These are phyloP conservation scores for Zasmidium citrigriseum DNA, from an alignment of 2,329 filamentous ascomycete species.

Conservation along the genomic window DNA sequence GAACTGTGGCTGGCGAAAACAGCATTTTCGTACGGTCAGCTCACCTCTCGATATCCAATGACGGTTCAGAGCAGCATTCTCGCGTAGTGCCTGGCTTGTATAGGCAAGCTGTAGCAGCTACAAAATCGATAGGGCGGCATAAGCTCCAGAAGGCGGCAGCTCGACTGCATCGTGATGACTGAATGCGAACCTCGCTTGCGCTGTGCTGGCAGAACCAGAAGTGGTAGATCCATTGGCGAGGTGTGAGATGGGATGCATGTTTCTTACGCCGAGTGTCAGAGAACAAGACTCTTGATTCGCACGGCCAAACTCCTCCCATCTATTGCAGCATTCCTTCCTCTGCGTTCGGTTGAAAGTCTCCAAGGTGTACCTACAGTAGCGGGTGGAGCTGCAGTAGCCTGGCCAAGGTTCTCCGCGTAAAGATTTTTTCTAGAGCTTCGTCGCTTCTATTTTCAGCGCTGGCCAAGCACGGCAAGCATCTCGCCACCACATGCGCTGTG, in stretches of 20 bases:
- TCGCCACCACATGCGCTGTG: neutral
- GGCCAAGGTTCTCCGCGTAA: neutral
- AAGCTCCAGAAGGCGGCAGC: neutral
- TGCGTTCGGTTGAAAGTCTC: neutral
- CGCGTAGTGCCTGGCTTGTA: neutral
- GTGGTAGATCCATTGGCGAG: neutral
- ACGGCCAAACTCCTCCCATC: neutral
- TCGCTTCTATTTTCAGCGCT: neutral
- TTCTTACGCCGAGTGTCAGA: too few relatives aligned
- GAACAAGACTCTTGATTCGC: neutral
- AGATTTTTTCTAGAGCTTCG: neutral
- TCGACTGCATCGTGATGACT: neutral
- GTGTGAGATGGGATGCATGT: neutral
- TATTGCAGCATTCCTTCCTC: neutral
- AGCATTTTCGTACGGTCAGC: neutral
- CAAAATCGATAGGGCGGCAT: neutral
- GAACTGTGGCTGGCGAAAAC: neutral
- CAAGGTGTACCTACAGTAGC: neutral
- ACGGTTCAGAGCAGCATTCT: neutral
- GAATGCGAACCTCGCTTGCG: neutral
- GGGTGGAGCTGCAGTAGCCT: neutral
- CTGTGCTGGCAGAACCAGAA: neutral
- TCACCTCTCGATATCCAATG: neutral
- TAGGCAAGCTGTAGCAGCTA: neutral
- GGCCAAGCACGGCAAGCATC: neutral